These are phyloP conservation scores for Candida sp. DNA, from an alignment of 1,139 yeast species.

Conservation along the genomic window DNA sequence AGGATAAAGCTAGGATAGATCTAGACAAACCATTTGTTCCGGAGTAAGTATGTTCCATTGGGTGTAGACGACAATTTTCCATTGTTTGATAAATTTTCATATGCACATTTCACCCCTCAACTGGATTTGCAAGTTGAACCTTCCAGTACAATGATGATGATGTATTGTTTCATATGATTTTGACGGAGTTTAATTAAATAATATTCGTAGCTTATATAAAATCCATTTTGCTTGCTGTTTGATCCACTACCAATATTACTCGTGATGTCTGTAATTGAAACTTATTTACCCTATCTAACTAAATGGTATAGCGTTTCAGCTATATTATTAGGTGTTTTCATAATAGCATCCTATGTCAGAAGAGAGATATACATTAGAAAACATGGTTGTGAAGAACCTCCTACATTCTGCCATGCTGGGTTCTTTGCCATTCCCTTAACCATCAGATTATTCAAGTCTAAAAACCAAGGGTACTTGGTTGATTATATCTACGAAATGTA, in stretches of 20 bases:
- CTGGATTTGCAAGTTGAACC: not conserved
- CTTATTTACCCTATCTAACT: constrained; percentile 1
- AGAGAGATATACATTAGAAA: constrained; percentile 7
- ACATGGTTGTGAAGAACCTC: constrained; percentile 18
- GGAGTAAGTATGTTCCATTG: no score
- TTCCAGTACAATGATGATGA: no score
- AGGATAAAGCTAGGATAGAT: no score
- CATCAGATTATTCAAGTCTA: constrained; percentile 13
- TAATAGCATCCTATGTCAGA: constrained; percentile 2
- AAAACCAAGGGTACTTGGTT: constrained; percentile 21
- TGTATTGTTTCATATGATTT: not conserved
- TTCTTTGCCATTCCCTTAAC: constrained; percentile 16
- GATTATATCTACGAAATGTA: constrained; percentile 17
- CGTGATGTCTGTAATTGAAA: not conserved
- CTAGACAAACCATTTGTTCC: no score
- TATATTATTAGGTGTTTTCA: constrained; percentile 6
- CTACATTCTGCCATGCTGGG: constrained; percentile 7
- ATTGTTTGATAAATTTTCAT: not conserved
- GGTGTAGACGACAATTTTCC: no score
- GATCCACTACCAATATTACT: not conserved
- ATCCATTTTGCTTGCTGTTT: no score
- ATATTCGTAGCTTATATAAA: no score
- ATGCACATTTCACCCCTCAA: not conserved
- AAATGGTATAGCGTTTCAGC: constrained; percentile 11
- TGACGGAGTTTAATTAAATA: no score